Evolutionary conservation across 2,329 filamentous ascomycete species (phyloP), one percentile per base, ranked within the genome.

Genomic region (Fusarium illudens): DNA sequence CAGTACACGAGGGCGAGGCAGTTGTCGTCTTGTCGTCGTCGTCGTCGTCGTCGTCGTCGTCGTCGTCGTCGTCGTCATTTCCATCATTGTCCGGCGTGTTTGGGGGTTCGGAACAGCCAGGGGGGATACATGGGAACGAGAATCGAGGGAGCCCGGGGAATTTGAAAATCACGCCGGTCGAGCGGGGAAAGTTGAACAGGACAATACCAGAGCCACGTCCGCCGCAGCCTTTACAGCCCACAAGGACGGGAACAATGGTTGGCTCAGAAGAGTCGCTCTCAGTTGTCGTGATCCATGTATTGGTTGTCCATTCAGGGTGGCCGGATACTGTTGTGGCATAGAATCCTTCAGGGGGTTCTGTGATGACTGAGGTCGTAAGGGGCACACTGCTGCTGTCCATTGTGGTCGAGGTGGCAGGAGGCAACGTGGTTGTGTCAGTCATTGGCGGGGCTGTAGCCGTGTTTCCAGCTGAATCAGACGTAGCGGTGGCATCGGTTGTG

Each of bases 221-320:
- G 1, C 60, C 57, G 13, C 67, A 68, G 1, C 30, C 10, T 2
- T 30, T 12, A 32, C 58, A 68, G 2, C 65, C 62, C 2, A 70
- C 58, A 2, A 70, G 30, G 10, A 70, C 62, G 3, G 59, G 67
- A 4, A 70, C 62, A 5, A 64, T 5, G 6, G 67, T 70, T 1
- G 65, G 57, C 10, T 62, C 58, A n/a, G 30, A 50, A 8, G 65
- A 64, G 10, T 20, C 58, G 2, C 36, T 44, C 2, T 55, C 52
- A 1, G 58, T 67, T 0, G 58, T 69, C 0, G 66, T 67, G 17
- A 67, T 67, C 61, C 66, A 69, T 6, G 64, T 65, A 30, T 69
- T 69, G 15, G 54, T 30, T 12, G 36, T 56, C 66, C 64, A 68
- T 22, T 64, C 65, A 36, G 34, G 34, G 9, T 36, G 34, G 10